Conservation (phyloP, 352 stramenopile species). For the Pythium phragmitis region DNA sequence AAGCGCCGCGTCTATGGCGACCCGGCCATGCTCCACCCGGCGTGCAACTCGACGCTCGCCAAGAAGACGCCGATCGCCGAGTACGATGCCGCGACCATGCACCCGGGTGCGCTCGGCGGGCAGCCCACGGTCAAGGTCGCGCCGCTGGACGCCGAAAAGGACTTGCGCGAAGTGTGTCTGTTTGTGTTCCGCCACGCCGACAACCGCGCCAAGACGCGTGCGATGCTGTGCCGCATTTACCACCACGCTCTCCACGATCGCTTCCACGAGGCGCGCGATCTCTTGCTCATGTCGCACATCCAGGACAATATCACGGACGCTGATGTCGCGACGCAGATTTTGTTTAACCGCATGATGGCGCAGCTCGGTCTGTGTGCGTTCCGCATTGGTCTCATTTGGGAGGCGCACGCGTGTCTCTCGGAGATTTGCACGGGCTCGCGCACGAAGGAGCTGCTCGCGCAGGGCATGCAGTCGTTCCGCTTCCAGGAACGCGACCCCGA, state of each 20-base stretch:
- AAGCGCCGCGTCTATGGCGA: slow-evolving; percentile 88
- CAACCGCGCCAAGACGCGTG: slow-evolving; percentile 92
- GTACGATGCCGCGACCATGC: slow-evolving; percentile 59
- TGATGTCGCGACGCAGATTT: slow-evolving; percentile 96
- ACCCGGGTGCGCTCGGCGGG: slow-evolving; percentile 74
- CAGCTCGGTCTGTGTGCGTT: slow-evolving; percentile 96
- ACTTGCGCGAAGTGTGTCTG: slow-evolving; percentile 87
- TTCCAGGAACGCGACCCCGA: slow-evolving; percentile 94
- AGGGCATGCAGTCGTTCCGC: slow-evolving; percentile 92
- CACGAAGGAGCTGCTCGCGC: slow-evolving; percentile 97
- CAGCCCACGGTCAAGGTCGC: slow-evolving; percentile 66
- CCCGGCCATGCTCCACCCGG: slow-evolving; percentile 82
- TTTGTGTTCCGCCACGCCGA: slow-evolving; percentile 94
- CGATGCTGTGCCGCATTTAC: slow-evolving; percentile 99
- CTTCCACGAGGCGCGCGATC: slow-evolving; percentile 98
- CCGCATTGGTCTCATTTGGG: slow-evolving; percentile 93
- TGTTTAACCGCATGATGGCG: slow-evolving; percentile 96
- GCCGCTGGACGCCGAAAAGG: slow-evolving; percentile 72
- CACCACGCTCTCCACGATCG: slow-evolving; percentile 97
- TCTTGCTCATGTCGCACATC: slow-evolving; percentile 98
- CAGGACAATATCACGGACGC: slow-evolving; percentile 94
- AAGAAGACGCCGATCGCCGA: slow-evolving; percentile 41
- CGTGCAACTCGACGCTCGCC: slow-evolving; percentile 61
- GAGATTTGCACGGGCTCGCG: slow-evolving; percentile 94
- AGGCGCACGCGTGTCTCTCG: slow-evolving; percentile 96